These are phyloP conservation scores for Phytophthora melonis DNA, from an alignment of 352 stramenopile genomes.

Conservation along the genomic window DNA sequence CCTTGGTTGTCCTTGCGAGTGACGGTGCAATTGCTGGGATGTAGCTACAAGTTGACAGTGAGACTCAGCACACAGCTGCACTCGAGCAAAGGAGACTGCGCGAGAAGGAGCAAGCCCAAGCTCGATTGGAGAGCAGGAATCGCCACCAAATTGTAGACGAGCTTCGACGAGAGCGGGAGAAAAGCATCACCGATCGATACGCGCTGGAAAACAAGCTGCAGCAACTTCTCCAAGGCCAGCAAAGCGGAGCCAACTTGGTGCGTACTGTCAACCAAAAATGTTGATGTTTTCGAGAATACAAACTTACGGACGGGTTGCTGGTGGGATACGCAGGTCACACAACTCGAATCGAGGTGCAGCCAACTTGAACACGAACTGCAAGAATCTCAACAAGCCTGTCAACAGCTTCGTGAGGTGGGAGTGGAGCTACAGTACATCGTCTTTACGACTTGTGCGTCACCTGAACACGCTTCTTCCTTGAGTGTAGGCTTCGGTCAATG, in stretches of 20 bases:
- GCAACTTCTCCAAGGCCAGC: conserved; percentile 31
- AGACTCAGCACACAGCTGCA: conserved; percentile 40
- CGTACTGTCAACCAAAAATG: not conserved
- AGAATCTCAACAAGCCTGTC: conserved; percentile 15
- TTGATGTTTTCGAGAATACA: not conserved
- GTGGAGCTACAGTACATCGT: not conserved
- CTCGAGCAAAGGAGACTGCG: conserved; percentile 50
- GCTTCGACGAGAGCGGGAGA: conserved; percentile 43
- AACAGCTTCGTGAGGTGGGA: conserved; percentile 37
- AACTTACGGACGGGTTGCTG: not conserved
- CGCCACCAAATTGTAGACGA: conserved; percentile 38
- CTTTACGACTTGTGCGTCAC: no score
- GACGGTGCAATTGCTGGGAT: not conserved
- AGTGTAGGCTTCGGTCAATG: conserved; percentile 23
- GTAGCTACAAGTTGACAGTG: conserved; percentile 46
- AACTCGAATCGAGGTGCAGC: conserved; percentile 35
- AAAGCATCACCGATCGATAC: conserved; percentile 32
- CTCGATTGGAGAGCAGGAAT: conserved; percentile 29
- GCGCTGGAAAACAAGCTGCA: conserved; percentile 40
- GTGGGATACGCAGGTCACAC: conserved; percentile 16
- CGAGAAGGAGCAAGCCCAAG: conserved; percentile 50
- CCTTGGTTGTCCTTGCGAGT: not conserved
- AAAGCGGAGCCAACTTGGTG: conserved; percentile 34
- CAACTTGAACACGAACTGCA: conserved; percentile 28
- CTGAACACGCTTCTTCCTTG: no score